A percentile compares a stretch with the other conserved stretches of the same genome.
Evolutionary conservation across 805 yeast species (phyloP).

Genomic region (Suhomyces xylopsoci): DNA sequence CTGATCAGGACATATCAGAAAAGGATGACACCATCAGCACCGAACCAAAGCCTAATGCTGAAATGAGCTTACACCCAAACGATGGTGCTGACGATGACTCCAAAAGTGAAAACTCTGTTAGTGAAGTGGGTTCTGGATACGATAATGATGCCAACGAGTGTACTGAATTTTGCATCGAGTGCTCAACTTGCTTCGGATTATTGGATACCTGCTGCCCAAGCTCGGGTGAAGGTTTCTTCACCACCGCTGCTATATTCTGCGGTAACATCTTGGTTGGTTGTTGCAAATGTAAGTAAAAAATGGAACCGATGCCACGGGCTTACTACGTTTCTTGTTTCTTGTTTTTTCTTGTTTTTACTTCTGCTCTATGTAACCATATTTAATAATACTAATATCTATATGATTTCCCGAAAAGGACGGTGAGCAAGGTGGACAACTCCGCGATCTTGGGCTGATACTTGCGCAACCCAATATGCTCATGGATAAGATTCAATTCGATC

Average conservation of each 20-base stretch:
- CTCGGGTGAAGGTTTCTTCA: slow-evolving; percentile 39
- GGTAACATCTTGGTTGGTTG: slow-evolving; percentile 35
- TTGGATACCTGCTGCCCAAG: slow-evolving; percentile 41
- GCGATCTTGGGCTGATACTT: not conserved
- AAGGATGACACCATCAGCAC: slow-evolving; percentile 1
- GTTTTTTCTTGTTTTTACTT: not conserved
- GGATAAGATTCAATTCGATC: not conserved
- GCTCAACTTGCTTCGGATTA: slow-evolving; percentile 37
- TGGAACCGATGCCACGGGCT: not conserved
- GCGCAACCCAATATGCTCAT: not conserved
- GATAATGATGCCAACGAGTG: slow-evolving; percentile 39
- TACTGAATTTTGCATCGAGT: slow-evolving; percentile 40
- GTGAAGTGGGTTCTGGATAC: slow-evolving; percentile 33
- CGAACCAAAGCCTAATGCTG: slow-evolving; percentile 4
- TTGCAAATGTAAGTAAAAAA: slow-evolving; percentile 21
- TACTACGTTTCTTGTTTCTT: not conserved
- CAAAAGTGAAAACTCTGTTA: slow-evolving; percentile 15
- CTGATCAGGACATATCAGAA: not conserved
- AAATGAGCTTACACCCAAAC: slow-evolving; percentile 2
- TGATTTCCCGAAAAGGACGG: not conserved
- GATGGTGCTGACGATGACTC: not conserved
- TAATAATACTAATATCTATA: not conserved
- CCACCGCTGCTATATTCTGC: slow-evolving; percentile 32
- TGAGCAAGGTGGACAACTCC: not conserved
- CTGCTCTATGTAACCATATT: not conserved